Evolutionary conservation across 202 grass and related monocot genomes (phyloP).

Genomic region (Zoysia matrella): DNA sequence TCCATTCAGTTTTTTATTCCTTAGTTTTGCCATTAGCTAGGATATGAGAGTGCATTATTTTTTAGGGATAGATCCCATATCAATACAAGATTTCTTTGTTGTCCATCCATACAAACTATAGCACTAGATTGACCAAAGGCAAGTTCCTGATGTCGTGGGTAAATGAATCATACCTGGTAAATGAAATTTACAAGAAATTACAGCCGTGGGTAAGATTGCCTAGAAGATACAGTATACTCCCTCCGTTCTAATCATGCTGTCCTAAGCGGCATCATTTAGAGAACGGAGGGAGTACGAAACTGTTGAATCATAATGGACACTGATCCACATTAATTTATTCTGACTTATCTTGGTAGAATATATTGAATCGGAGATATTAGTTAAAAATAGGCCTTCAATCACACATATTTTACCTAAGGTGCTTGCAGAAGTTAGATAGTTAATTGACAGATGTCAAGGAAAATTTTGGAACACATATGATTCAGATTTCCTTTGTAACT

Average conservation of each 20-base stretch:
- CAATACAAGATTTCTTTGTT: not conserved
- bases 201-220: not conserved
- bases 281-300: not conserved
- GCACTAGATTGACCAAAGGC: not conserved
- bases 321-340: not conserved
- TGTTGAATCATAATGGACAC: not conserved
- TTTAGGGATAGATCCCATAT: not conserved
- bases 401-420: not conserved
- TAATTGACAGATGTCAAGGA: not conserved
- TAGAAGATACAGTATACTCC: not conserved
- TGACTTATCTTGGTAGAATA: not conserved
- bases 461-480: not conserved
- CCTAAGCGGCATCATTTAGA: not conserved
- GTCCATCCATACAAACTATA: not conserved
- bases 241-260: too few species aligned
- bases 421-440: not conserved
- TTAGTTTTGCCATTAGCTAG: not conserved
- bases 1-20: not conserved
- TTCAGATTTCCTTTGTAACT: not conserved
- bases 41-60: not conserved
- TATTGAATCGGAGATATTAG: not conserved
- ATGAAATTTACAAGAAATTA: not conserved
- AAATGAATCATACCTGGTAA: not conserved
- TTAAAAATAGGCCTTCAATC: not conserved
- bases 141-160: not conserved